Percentiles rank a stretch among this genome's conserved stretches.
phyloP scores from a whole-genome alignment of 495 filamentous ascomycete genomes.

The Penicillium paradoxum region DNA sequence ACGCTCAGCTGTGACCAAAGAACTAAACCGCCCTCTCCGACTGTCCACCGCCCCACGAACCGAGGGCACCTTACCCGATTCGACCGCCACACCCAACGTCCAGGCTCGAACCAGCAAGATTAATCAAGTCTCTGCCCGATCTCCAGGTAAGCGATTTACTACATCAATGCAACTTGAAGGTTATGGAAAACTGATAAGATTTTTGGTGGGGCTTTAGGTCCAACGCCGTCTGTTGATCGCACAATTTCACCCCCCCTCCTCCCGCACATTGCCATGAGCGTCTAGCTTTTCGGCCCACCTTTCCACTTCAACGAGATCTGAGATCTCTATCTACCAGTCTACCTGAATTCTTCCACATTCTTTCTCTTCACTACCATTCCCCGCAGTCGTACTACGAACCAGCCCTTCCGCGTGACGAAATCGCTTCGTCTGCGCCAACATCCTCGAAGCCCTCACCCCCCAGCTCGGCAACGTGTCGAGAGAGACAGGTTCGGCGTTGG shows the following conservation, averaged over 20 bases:
- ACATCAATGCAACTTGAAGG: neutral
- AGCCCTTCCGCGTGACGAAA: constrained; percentile 23
- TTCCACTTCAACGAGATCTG: neutral
- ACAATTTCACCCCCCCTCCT: constrained; percentile 34
- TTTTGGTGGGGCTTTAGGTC: constrained; percentile 19
- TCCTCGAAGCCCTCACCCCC: constrained; percentile 13
- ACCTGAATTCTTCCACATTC: neutral
- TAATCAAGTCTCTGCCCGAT: neutral
- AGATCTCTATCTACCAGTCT: neutral
- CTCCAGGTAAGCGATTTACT: neutral
- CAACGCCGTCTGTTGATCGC: constrained; percentile 29
- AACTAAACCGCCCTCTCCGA: neutral
- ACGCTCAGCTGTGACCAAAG: too few species aligned
- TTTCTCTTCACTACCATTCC: constrained; percentile 4
- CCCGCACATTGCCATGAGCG: constrained; percentile 36
- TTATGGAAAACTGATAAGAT: constrained; percentile 17
- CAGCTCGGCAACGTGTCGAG: constrained; percentile 50
- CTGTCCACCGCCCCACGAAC: constrained; percentile 31
- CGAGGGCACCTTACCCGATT: constrained; percentile 28
- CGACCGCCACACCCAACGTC: constrained; percentile 23
- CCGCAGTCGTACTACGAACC: neutral
- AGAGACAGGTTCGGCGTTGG: constrained; percentile 49
- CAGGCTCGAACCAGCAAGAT: constrained; percentile 1
- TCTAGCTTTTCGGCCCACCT: constrained; percentile 24
- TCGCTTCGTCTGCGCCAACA: constrained; percentile 20